A percentile compares a stretch with the other conserved stretches of the same genome.
Conservation (phyloP, 768 basidiomycete species). For the Agaricus bisporus region DNA sequence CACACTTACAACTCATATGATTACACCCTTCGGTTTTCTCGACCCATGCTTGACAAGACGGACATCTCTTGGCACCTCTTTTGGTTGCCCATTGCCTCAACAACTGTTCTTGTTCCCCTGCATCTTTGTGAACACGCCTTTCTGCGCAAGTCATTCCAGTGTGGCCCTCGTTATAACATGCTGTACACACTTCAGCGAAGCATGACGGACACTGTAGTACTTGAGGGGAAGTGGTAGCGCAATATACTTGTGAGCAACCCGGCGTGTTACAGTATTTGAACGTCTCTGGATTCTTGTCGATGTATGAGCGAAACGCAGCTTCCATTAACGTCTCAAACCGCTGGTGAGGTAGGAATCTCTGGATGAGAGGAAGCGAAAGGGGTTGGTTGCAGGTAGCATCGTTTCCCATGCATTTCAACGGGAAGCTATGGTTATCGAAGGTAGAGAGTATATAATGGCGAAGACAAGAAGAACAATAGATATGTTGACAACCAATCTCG, state of each 20-base stretch:
- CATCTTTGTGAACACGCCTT: conserved; percentile 23
- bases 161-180: conserved; percentile 44
- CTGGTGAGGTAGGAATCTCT: conserved; percentile 39
- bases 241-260: conserved; percentile 66
- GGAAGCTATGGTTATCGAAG: conserved; percentile 40
- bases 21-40: conserved; percentile 49
- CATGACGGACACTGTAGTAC: conserved; percentile 48
- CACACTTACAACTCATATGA: conserved; percentile 46
- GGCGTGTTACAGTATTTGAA: conserved; percentile 68
- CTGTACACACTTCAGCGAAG: conserved; percentile 38
- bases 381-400: conserved; percentile 45
- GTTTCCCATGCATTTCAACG: conserved; percentile 58
- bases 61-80: conserved; percentile 40
- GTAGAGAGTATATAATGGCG: conserved; percentile 41
- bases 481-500: conserved; percentile 41
- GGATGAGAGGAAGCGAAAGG: conserved; percentile 49
- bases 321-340: conserved; percentile 51
- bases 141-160: conserved; percentile 47
- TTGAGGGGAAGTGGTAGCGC: conserved; percentile 19
- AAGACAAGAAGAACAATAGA: conserved; percentile 44
- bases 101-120: conserved; percentile 34
- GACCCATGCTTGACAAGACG: conserved; percentile 36
- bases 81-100: conserved; percentile 33
- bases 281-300: conserved; percentile 48
- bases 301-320: conserved; percentile 46